Evolutionary conservation across 2,329 filamentous ascomycete genomes (phyloP).

Genomic region (Endothia cerciana): DNA sequence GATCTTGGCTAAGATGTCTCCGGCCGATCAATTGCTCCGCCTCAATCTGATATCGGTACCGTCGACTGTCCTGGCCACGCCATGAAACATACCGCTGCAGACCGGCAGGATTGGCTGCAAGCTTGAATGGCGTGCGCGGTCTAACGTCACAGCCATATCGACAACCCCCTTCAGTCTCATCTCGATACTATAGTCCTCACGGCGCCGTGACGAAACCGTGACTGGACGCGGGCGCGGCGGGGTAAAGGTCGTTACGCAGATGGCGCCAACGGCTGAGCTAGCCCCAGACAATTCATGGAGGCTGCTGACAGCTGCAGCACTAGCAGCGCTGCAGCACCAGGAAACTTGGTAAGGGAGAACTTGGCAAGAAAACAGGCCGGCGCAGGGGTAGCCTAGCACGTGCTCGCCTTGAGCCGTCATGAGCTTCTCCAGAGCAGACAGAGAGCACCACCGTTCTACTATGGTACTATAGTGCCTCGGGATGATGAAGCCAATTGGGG

Average conservation of each 20-base stretch:
- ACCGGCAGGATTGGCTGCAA: not conserved
- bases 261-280: slow-evolving; percentile 10
- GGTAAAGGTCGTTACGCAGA: not conserved
- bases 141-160: not conserved
- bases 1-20: not conserved
- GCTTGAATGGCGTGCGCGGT: not conserved
- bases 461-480: not conserved
- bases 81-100: not conserved
- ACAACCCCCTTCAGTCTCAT: not conserved
- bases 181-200: not conserved
- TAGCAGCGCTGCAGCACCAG: not conserved
- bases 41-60: not conserved
- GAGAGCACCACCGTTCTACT: not conserved
- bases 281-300: not conserved
- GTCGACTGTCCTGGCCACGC: not conserved
- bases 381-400: slow-evolving; percentile 10
- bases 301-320: not conserved
- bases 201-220: slow-evolving; percentile 12
- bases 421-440: not conserved
- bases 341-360: slow-evolving; percentile 10
- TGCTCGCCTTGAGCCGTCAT: slow-evolving; percentile 8
- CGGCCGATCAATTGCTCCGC: not conserved
- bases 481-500: not conserved
- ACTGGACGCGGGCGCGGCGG: slow-evolving; percentile 5
- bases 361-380: not conserved